These are phyloP conservation scores for Saccharomyces kudriavzevii DNA, from an alignment of 805 yeast genomes.

Conservation along the genomic window DNA sequence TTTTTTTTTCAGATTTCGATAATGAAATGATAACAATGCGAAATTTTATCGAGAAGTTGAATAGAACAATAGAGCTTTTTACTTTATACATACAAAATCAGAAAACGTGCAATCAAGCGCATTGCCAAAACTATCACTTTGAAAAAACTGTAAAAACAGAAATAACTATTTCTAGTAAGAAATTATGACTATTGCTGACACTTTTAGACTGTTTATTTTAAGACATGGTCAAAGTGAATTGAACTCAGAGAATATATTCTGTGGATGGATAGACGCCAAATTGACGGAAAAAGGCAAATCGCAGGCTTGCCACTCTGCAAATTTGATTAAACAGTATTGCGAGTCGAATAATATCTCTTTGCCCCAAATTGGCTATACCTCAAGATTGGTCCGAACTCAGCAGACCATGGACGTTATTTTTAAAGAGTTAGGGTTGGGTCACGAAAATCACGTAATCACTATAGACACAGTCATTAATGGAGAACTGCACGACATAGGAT, in stretches of 20 bases:
- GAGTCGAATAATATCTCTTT: constrained; percentile 14
- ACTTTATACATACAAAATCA: not conserved
- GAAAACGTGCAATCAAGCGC: not conserved
- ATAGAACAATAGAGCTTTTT: not conserved
- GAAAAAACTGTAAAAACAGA: not conserved
- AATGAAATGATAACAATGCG: not conserved
- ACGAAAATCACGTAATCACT: constrained; percentile 14
- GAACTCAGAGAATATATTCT: constrained; percentile 66
- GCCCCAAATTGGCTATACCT: constrained; percentile 61
- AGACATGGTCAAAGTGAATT: constrained; percentile 82
- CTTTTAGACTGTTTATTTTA: constrained; percentile 35
- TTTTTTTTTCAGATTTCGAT: not conserved
- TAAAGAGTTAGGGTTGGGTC: constrained; percentile 35
- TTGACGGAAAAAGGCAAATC: constrained; percentile 57
- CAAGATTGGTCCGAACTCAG: constrained; percentile 64
- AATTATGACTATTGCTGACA: constrained; percentile 13
- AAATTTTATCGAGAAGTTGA: not conserved
- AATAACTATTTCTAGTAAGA: not conserved
- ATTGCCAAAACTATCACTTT: not conserved
- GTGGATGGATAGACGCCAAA: constrained; percentile 80
- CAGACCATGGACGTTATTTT: constrained; percentile 66
- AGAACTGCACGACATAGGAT: constrained; percentile 4
- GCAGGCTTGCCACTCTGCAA: constrained; percentile 63
- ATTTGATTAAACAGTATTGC: constrained; percentile 40
- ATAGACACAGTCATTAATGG: constrained; percentile 5